A percentile compares a stretch with the other conserved stretches of the same genome.
phyloP scores from a whole-genome alignment of 768 basidiomycete species.

The Sistotremastrum niveocremeum region DNA sequence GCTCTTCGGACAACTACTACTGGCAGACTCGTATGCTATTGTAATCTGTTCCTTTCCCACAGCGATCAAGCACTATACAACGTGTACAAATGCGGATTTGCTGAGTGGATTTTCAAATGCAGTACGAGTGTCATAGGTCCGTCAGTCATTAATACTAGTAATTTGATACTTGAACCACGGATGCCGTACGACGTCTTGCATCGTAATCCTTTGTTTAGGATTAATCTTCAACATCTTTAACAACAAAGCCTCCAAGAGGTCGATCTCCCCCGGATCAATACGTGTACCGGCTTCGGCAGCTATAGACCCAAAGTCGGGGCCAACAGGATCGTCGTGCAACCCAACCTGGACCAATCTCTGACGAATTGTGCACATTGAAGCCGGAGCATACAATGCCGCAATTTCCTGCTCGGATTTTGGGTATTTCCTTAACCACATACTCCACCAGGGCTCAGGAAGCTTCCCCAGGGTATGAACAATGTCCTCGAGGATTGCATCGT shows the following conservation, averaged over 20 bases:
- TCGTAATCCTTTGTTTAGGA: conserved; percentile 29
- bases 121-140: too few relatives aligned
- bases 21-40: too few relatives aligned
- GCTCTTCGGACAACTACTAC: too few relatives aligned
- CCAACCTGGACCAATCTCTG: conserved; percentile 18
- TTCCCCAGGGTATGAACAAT: conserved; percentile 23
- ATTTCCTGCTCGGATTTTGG: too few relatives aligned
- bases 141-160: too few relatives aligned
- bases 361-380: too few relatives aligned
- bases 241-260: conserved; percentile 25
- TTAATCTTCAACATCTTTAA: conserved; percentile 26
- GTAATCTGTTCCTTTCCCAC: too few relatives aligned
- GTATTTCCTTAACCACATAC: conserved; percentile 23
- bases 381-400: too few relatives aligned
- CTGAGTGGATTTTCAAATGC: too few relatives aligned
- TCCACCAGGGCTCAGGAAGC: conserved; percentile 31
- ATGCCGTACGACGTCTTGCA: conserved; percentile 22
- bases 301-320: conserved; percentile 19
- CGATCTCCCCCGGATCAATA: conserved; percentile 18
- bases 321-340: conserved; percentile 12
- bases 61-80: too few relatives aligned
- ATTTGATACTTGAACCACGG: too few relatives aligned
- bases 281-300: conserved; percentile 17
- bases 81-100: too few relatives aligned
- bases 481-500: conserved; percentile 19